Evolutionary conservation across 352 stramenopile species (phyloP), one percentile per base, ranked within the genome.

Genomic region (Phytophthora pini): DNA sequence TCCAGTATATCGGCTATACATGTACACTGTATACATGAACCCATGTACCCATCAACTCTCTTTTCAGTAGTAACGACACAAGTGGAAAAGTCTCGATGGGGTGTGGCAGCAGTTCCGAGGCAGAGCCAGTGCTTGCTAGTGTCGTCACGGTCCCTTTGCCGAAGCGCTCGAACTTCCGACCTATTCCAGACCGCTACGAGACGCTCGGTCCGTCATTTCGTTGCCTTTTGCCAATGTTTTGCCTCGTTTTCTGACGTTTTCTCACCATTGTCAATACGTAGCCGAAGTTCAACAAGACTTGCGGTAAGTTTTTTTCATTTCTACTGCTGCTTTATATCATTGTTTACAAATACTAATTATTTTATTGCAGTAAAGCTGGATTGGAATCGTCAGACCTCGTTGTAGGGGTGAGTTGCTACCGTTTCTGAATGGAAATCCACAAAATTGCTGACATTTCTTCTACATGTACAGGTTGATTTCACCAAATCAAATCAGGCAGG

Each of bases 401-500:
- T 8, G 24, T 91, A 2, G 82, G 68, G 9, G 68, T 75, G 26
- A 43, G 61, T 65, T 53, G 27, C 32, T 17, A 5, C 31, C 13
- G 22, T 43, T 32, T 36, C 31, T 36, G 31, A 36, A 11, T 12
- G 1, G 13, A 12, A 12, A 36, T 12, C 10, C 8, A 36, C 3
- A 36, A 20, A 36, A 36, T 36, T 12, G 13, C 31, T 36, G 31
- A 36, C 31, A 13, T 36, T 36, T 36, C 9, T 36, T 8, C 32
- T 61, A 17, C 43, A 84, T 8, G 26, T 61, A 17, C 43, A 84
- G 75, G 65, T 93, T 45, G 84, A 91, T 51, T 91, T 80, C 38
- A 93, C 84, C 31, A 90, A 89, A 52, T 80, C 78, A 53, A 88
- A 89, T 61, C 80, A 89, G 63, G 80, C 76, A 53, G 40, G 50